phyloP scores from a whole-genome alignment of 352 stramenopile genomes.

The Globisporangium paddicum region DNA sequence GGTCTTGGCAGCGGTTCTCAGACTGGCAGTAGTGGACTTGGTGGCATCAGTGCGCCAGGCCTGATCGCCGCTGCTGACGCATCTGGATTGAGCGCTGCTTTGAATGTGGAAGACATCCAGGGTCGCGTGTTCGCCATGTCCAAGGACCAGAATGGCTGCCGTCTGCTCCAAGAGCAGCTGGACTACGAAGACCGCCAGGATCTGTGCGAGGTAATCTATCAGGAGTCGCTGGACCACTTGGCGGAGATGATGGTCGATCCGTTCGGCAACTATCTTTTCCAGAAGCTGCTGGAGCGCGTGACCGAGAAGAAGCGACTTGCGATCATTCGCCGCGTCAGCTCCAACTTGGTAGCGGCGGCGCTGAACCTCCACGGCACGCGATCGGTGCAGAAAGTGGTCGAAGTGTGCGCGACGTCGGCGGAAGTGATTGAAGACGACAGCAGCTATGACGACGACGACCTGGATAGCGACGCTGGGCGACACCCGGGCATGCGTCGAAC shows the following conservation, averaged over 20 bases:
- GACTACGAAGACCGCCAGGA: constrained; percentile 91
- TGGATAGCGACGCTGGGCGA: constrained; percentile 16
- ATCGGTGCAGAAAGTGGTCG: constrained; percentile 98
- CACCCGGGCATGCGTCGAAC: constrained; percentile 15
- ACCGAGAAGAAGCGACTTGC: constrained; percentile 87
- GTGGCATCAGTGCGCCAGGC: constrained; percentile 1
- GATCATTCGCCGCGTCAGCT: constrained; percentile 91
- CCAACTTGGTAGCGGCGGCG: constrained; percentile 93
- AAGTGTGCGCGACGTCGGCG: constrained; percentile 89
- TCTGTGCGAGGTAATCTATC: constrained; percentile 93
- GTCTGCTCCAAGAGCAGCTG: constrained; percentile 95
- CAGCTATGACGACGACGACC: constrained; percentile 30
- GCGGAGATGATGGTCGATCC: constrained; percentile 98
- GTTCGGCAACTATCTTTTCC: constrained; percentile 99
- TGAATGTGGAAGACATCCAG: constrained; percentile 73
- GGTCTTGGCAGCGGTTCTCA: constrained; percentile 5
- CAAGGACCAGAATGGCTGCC: constrained; percentile 97
- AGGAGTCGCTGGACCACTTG: constrained; percentile 96
- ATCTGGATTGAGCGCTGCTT: constrained; percentile 27
- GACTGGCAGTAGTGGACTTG: constrained; percentile 1
- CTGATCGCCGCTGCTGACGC: constrained; percentile 6
- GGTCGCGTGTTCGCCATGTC: constrained; percentile 86
- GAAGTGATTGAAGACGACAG: constrained; percentile 56
- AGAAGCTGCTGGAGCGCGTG: constrained; percentile 97
- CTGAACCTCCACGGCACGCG: constrained; percentile 98